A percentile compares a stretch with the other conserved stretches of the same genome.
Conservation (phyloP, 768 basidiomycete species). For the Boletus sp. region DNA sequence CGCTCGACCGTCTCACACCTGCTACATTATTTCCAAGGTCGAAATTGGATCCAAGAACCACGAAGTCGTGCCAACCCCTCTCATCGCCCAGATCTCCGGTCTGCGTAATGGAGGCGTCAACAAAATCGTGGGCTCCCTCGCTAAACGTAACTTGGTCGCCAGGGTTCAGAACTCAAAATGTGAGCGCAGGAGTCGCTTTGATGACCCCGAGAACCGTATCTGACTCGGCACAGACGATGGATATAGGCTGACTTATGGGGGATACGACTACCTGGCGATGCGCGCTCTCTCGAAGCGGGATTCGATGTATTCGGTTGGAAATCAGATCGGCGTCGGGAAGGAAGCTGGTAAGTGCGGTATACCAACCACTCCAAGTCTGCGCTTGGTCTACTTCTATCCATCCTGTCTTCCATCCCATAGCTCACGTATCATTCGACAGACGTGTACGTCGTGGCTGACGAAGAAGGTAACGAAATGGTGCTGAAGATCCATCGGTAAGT, state of each 20-base stretch:
- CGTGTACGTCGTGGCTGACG: constrained; percentile 87
- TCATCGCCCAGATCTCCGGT: constrained; percentile 93
- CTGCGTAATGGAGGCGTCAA: constrained; percentile 90
- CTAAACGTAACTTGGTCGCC: constrained; percentile 88
- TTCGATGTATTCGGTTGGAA: constrained; percentile 87
- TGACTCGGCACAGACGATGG: constrained; percentile 74
- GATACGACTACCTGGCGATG: constrained; percentile 96
- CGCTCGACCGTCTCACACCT: background rate
- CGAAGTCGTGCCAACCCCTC: constrained; percentile 84
- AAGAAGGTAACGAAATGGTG: constrained; percentile 82
- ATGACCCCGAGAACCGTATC: background rate
- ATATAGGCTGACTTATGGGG: constrained; percentile 95
- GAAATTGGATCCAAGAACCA: constrained; percentile 99
- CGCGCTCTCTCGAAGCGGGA: constrained; percentile 89
- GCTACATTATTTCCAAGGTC: constrained; percentile 50
- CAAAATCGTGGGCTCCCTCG: constrained; percentile 85
- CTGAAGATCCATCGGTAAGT: constrained; percentile 88
- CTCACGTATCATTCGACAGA: constrained; percentile 38
- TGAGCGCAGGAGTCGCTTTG: constrained; percentile 32
- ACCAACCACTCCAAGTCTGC: background rate
- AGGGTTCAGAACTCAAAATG: constrained; percentile 92
- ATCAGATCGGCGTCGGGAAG: constrained; percentile 98
- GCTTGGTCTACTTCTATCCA: background rate
- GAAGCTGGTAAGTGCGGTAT: constrained; percentile 69
- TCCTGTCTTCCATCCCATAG: background rate